Base-by-base conservation (phyloP, 1,139 yeast species). In the Arxiozyma slooffiae region DNA sequence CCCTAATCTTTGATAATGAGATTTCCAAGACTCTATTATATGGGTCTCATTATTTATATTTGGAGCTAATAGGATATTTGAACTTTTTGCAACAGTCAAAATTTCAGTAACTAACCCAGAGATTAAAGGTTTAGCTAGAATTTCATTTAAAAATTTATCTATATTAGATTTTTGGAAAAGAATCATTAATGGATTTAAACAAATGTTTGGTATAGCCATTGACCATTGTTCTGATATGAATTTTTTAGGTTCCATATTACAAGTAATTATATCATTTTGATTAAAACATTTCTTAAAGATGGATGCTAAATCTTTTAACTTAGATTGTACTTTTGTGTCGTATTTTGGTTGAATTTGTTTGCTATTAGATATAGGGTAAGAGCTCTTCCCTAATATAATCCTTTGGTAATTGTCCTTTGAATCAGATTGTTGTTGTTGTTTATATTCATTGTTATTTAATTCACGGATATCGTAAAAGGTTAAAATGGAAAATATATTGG, bases 181-280 rank as follows among this genome's bases (percentile, higher is more conserved):
- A 37, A 88, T 74, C 48, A 87, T 72, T 44, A 88, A 69, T 1
- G 95, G 88, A 66, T 83, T 85, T 61, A 88, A 80, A 18, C 89
- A 82, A 46, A 88, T 78, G 53, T 81, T 76, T 14, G 95, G 89
- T 51, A 88, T 74, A 1, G 94, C 89, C 52, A 85, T 74, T 63
- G 82, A 81, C 96, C 96, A 88, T 67, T 88, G 95, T 59, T 79
- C 81, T 9, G 83, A 78, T 66, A 79, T 71, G 61, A 83, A 84
- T 58, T 83, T 87, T 48, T 75, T 68, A 14, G 81, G 76, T 37
- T 77, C 75, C 24, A 57, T 52, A 38, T 62, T 55, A 53, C 62
- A 61, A 21, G 57, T 49, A 26, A 65, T 54, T 44, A 55, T 52
- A 68, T 67, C 26, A 79, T 76, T 67, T 71, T 54, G 49, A 6